Conservation (phyloP, 225 moss, liverwort and hornwort species). For the Sphagnum contortum region DNA sequence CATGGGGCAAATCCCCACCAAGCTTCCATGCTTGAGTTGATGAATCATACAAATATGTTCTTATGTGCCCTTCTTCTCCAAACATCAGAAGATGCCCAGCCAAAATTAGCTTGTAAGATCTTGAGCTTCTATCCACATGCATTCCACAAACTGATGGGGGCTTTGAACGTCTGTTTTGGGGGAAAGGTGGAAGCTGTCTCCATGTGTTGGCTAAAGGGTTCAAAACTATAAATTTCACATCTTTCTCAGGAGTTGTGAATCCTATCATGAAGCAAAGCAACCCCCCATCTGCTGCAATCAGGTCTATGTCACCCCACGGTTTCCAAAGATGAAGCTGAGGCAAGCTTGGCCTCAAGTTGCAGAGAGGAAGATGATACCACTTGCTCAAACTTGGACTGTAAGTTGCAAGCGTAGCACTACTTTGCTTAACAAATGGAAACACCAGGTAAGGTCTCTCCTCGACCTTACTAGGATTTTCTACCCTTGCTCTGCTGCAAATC, state of each 20-base stretch:
- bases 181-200: constrained; percentile 30
- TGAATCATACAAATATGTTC: constrained; percentile 33
- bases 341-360: constrained; percentile 24
- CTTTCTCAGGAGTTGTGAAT: constrained; percentile 35
- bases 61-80: constrained; percentile 20
- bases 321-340: constrained; percentile 23
- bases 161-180: constrained; percentile 20
- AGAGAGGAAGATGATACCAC: constrained; percentile 39
- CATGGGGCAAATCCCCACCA: constrained; percentile 31
- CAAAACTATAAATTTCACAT: constrained; percentile 42
- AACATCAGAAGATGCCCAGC: constrained; percentile 38
- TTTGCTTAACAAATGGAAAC: constrained; percentile 23
- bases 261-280: constrained; percentile 46
- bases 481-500: constrained; percentile 13
- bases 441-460: constrained; percentile 20
- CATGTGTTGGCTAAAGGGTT: constrained; percentile 30
- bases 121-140: constrained; percentile 27
- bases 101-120: constrained; percentile 31
- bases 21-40: constrained; percentile 22
- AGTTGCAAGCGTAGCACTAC: constrained; percentile 17
- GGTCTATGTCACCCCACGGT: constrained; percentile 26
- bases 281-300: constrained; percentile 33
- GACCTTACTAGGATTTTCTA: constrained; percentile 1
- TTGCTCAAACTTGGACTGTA: constrained; percentile 32
- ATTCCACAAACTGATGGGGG: constrained; percentile 40